Evolutionary conservation across 108 stramenopile species (phyloP).

Genomic region (Fragilaria radians): DNA sequence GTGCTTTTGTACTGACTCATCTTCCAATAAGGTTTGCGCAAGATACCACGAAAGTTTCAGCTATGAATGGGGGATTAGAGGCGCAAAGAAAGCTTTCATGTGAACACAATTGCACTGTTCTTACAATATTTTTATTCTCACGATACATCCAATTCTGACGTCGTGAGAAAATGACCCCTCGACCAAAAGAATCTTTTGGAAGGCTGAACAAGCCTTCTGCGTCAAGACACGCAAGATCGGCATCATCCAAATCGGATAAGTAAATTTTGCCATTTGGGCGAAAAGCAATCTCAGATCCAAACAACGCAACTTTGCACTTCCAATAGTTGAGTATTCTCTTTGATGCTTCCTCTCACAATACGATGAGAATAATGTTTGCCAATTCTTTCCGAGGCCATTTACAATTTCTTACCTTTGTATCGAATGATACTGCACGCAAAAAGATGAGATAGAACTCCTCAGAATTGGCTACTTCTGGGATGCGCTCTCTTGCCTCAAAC

Average conservation of each 20-base stretch:
- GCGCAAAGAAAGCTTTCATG: background rate
- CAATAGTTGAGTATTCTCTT: background rate
- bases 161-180: background rate
- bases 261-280: background rate
- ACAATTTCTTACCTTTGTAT: background rate
- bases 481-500: background rate
- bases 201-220: background rate
- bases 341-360: background rate
- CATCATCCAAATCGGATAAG: background rate
- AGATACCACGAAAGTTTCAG: background rate
- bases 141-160: background rate
- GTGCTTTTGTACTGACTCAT: background rate
- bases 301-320: background rate
- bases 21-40: background rate
- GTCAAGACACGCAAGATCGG: background rate
- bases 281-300: background rate
- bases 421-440: background rate
- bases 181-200: background rate
- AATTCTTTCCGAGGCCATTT: background rate
- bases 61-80: background rate
- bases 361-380: background rate
- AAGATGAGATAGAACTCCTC: background rate
- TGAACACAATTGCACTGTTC: background rate
- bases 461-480: background rate
- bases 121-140: background rate